phyloP scores from a whole-genome alignment of 163 green algal species.

The Trebouxiophyceae sp. region DNA sequence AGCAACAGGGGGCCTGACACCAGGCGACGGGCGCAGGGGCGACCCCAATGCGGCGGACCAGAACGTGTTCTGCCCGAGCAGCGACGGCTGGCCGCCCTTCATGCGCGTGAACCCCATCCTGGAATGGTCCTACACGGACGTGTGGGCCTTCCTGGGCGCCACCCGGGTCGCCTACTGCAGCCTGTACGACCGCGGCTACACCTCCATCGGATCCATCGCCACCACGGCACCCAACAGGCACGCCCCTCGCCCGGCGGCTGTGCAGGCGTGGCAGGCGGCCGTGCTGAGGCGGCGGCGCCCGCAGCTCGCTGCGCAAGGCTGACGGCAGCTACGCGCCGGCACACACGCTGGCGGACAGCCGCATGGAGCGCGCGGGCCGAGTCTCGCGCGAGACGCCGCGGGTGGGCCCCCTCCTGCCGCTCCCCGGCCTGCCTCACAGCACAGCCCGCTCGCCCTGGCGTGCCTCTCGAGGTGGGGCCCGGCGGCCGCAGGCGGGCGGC shows the following conservation, averaged over 20 bases:
- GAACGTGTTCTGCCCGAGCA: conserved; percentile 82
- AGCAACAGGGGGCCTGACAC: too few species aligned
- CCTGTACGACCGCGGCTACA: conserved; percentile 89
- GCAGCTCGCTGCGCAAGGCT: conserved; percentile 43
- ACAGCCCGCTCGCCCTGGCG: too few species aligned
- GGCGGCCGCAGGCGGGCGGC: too few species aligned
- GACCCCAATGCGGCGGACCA: conserved; percentile 82
- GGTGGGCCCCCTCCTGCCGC: not conserved
- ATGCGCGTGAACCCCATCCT: conserved; percentile 97
- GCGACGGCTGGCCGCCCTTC: conserved; percentile 85
- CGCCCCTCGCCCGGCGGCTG: not conserved
- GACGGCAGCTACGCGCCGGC: conserved; percentile 76
- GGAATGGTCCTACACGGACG: conserved; percentile 87
- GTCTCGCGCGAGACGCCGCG: not conserved
- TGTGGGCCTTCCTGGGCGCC: conserved; percentile 74
- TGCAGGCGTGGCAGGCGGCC: too few species aligned
- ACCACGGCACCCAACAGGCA: conserved; percentile 72
- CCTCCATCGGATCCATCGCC: conserved; percentile 58
- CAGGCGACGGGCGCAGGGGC: conserved; percentile 54
- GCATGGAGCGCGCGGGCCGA: conserved; percentile 67
- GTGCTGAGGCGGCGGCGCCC: too few species aligned
- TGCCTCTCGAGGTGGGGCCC: too few species aligned
- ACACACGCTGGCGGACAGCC: conserved; percentile 62
- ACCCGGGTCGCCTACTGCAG: conserved; percentile 59
- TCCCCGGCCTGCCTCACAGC: too few species aligned